Conservation (phyloP, 129 eudicot species). For the Helianthus annuus region DNA sequence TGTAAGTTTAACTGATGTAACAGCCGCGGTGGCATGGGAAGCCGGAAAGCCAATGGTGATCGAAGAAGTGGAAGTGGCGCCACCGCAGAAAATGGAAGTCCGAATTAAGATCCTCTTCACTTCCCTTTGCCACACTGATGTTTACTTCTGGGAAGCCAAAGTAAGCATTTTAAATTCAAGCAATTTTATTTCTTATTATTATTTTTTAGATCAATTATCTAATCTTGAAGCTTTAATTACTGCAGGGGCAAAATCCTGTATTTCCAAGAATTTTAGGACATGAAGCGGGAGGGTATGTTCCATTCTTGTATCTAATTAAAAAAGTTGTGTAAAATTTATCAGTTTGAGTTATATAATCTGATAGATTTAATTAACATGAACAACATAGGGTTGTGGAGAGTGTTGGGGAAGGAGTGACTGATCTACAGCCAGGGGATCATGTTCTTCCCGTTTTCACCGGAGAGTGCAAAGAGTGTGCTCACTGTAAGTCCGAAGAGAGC, state of each 20-base stretch:
- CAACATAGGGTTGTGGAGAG: slow-evolving; percentile 71
- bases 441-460: slow-evolving; percentile 94
- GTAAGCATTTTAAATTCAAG: slow-evolving; percentile 21
- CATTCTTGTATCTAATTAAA: neutral
- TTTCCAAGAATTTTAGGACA: slow-evolving; percentile 86
- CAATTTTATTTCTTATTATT: neutral
- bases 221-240: neutral
- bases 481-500: slow-evolving; percentile 82
- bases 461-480: slow-evolving; percentile 80
- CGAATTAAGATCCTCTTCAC: slow-evolving; percentile 76
- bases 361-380: neutral
- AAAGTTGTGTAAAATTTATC: too few species aligned
- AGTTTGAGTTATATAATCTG: neutral
- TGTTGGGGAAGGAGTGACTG: slow-evolving; percentile 86
- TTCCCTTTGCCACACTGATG: slow-evolving; percentile 75
- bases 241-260: slow-evolving; percentile 76
- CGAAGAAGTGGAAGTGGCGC: slow-evolving; percentile 83
- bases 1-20: neutral
- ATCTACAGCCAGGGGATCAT: slow-evolving; percentile 72
- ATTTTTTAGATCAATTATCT: too few species aligned
- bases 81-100: slow-evolving; percentile 81
- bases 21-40: slow-evolving; percentile 93
- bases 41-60: slow-evolving; percentile 82
- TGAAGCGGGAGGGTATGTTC: slow-evolving; percentile 89
- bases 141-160: slow-evolving; percentile 94